Evolutionary conservation across 1,284 basidiomycete genomes (phyloP).

Genomic region (Veloporphyrellus conicus): DNA sequence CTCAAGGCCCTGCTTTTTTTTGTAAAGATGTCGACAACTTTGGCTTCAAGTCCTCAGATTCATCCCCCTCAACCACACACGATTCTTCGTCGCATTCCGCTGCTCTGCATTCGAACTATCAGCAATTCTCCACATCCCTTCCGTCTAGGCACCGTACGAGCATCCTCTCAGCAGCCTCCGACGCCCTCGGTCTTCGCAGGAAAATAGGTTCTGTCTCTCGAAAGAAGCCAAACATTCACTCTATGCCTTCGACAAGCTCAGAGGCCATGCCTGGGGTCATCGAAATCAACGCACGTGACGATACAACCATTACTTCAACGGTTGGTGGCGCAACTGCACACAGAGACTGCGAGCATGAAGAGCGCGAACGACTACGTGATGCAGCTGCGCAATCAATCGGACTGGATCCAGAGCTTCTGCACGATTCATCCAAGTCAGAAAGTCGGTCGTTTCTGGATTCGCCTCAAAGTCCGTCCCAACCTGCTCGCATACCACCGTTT

Average conservation of each 20-base stretch:
- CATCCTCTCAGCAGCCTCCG: constrained; percentile 54
- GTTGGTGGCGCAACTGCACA: constrained; percentile 16
- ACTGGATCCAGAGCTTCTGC: constrained; percentile 36
- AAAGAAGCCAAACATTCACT: constrained; percentile 37
- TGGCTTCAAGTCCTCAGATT: constrained; percentile 15
- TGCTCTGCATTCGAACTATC: constrained; percentile 5
- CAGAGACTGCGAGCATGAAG: constrained; percentile 59
- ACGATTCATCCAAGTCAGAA: constrained; percentile 9
- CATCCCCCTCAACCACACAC: constrained; percentile 13
- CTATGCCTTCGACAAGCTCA: constrained; percentile 18
- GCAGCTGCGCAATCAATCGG: constrained; percentile 73
- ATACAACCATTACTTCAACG: constrained; percentile 28
- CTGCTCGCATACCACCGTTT: constrained; percentile 45
- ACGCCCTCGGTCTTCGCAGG: constrained; percentile 48
- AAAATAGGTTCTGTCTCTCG: constrained; percentile 42
- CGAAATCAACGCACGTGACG: constrained; percentile 55
- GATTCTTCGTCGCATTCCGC: constrained; percentile 5
- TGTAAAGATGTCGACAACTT: constrained; percentile 17
- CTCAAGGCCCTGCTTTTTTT: not conserved
- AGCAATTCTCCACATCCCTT: constrained; percentile 7
- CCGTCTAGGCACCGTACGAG: constrained; percentile 39
- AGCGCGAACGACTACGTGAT: constrained; percentile 65
- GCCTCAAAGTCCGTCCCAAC: constrained; percentile 10
- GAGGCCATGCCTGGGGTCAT: constrained; percentile 63
- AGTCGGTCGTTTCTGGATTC: constrained; percentile 15